A percentile compares a stretch with the other conserved stretches of the same genome.
Conservation (phyloP, 2,329 filamentous ascomycete species). For the Neopestalotiopsis clavispora region DNA sequence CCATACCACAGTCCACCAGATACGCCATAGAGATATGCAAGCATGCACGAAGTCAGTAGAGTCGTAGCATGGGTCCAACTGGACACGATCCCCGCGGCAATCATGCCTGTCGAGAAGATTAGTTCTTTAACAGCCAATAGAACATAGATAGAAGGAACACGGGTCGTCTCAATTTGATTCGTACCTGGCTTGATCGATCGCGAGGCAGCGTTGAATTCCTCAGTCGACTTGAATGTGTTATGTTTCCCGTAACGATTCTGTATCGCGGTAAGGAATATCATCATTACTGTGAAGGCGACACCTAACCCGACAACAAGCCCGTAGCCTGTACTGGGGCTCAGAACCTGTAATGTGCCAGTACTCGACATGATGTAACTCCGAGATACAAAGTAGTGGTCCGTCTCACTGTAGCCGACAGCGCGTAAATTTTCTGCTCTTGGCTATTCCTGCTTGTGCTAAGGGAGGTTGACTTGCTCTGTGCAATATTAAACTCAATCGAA, state of each 20-base stretch:
- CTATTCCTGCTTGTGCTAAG: too few relatives aligned
- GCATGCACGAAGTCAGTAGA: conserved; percentile 44
- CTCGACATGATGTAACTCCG: neutral
- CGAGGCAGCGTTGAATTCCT: conserved; percentile 53
- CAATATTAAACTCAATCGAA: too few relatives aligned
- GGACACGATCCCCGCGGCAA: conserved; percentile 50
- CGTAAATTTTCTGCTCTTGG: too few relatives aligned
- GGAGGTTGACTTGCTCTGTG: too few relatives aligned
- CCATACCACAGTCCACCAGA: conserved; percentile 48
- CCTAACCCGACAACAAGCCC: conserved; percentile 56
- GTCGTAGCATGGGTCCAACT: conserved; percentile 56
- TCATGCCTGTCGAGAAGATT: conserved; percentile 37
- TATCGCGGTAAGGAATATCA: conserved; percentile 30
- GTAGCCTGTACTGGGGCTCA: conserved; percentile 47
- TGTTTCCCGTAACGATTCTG: conserved; percentile 28
- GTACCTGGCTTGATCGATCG: conserved; percentile 43
- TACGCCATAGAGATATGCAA: conserved; percentile 45
- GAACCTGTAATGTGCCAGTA: conserved; percentile 25
- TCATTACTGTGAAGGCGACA: conserved; percentile 46
- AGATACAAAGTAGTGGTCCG: too few relatives aligned
- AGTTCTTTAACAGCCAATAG: neutral
- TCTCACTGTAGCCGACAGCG: too few relatives aligned
- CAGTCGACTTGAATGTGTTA: conserved; percentile 43
- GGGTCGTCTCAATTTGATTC: neutral
- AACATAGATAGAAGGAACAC: neutral